phyloP scores from a whole-genome alignment of 2,329 filamentous ascomycete species.

The Ceratocystis cubensis region DNA sequence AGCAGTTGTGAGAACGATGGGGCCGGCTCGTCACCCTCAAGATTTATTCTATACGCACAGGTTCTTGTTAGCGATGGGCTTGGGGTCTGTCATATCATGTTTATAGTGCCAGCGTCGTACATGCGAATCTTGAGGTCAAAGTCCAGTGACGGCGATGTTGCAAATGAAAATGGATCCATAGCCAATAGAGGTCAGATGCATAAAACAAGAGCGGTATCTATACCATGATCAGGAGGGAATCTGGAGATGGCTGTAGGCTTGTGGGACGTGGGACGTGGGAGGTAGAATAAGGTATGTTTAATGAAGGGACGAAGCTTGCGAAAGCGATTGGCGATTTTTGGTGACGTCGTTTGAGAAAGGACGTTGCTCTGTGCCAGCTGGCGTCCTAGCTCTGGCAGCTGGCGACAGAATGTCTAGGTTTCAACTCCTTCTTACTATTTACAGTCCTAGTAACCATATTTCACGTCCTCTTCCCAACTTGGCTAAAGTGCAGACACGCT shows the following conservation, averaged over 20 bases:
- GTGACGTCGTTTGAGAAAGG: slow-evolving; percentile 13
- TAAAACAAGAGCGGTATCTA: not conserved
- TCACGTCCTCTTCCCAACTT: slow-evolving; percentile 4
- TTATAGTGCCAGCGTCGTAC: slow-evolving; percentile 30
- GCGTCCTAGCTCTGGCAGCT: not conserved
- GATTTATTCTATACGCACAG: slow-evolving; percentile 32
- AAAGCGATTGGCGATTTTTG: not conserved
- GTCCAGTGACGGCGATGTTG: slow-evolving; percentile 71
- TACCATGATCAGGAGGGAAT: not conserved
- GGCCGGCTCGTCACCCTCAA: slow-evolving; percentile 35
- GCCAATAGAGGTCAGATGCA: not conserved
- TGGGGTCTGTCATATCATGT: too few relatives aligned
- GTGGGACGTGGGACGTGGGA: not conserved
- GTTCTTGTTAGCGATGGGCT: not conserved
- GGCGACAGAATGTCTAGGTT: not conserved
- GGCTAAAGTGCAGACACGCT: slow-evolving; percentile 10
- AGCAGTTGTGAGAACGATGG: slow-evolving; percentile 55
- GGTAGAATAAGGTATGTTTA: too few relatives aligned
- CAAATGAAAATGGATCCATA: slow-evolving; percentile 96
- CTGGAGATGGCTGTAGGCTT: not conserved
- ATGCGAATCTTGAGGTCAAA: slow-evolving; percentile 58
- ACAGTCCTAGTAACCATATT: not conserved
- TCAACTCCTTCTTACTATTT: not conserved
- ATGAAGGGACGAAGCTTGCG: not conserved
- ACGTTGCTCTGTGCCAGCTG: not conserved